These are phyloP conservation scores for Datura wrightii DNA, from an alignment of 257 asterid genomes.

Conservation along the genomic window DNA sequence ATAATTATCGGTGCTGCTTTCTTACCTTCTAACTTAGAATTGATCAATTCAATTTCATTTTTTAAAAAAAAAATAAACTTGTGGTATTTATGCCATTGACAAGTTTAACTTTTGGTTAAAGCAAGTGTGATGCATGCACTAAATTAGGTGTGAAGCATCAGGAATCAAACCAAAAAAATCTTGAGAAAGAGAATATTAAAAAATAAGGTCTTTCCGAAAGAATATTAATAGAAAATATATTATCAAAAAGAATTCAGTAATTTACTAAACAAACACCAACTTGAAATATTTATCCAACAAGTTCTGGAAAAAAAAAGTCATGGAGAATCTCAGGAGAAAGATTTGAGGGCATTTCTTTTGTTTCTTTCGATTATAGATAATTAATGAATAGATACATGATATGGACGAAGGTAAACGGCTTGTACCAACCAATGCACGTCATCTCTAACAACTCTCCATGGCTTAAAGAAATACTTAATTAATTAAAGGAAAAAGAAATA, in stretches of 20 bases:
- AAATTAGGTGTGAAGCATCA: not conserved
- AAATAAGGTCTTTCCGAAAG: not conserved
- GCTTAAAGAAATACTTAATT: not conserved
- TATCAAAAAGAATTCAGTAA: not conserved
- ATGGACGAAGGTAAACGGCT: not conserved
- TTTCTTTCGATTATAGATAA: not conserved
- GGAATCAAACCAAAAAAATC: not conserved
- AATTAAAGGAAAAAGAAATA: too few relatives aligned
- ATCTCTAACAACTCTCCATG: not conserved
- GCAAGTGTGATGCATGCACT: not conserved
- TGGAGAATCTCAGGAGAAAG: not conserved
- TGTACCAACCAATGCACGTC: not conserved
- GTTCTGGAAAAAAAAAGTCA: not conserved
- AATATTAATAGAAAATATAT: not conserved
- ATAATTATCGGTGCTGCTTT: not conserved
- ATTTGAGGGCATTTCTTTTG: not conserved
- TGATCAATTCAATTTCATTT: not conserved
- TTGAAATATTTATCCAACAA: not conserved
- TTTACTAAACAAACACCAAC: slow-evolving; percentile 6
- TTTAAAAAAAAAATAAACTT: not conserved
- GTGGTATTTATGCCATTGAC: not conserved
- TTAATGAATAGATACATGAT: not conserved
- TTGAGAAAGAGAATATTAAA: not conserved
- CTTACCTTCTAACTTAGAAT: slow-evolving; percentile 4
- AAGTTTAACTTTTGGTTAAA: not conserved